A percentile compares a stretch with the other conserved stretches of the same genome.
These are phyloP conservation scores for Salix purpurea DNA, from an alignment of 345 rosid genomes.

Conservation along the genomic window DNA sequence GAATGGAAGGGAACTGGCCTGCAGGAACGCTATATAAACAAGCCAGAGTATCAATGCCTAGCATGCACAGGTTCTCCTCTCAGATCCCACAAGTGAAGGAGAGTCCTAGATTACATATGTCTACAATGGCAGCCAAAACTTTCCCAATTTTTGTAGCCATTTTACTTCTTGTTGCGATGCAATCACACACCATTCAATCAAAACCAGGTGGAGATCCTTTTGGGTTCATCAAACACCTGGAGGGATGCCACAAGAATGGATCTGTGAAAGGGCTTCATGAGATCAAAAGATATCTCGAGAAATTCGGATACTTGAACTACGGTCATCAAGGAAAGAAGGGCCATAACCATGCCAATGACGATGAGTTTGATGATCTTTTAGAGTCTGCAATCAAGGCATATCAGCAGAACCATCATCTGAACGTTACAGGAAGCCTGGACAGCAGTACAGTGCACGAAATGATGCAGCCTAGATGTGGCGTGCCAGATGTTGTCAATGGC, in stretches of 20 bases:
- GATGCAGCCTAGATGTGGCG: slow-evolving; percentile 1
- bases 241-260: slow-evolving; percentile 11
- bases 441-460: background rate
- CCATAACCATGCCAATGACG: background rate
- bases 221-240: background rate
- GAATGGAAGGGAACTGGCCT: too few relatives aligned
- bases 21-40: too few relatives aligned
- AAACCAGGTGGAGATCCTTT: background rate
- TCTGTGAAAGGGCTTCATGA: background rate
- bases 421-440: background rate
- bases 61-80: too few relatives aligned
- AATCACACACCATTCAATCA: background rate
- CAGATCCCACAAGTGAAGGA: too few relatives aligned
- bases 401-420: background rate
- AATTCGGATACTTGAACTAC: slow-evolving; percentile 14
- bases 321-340: background rate
- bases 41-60: too few relatives aligned
- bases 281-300: slow-evolving; percentile 6
- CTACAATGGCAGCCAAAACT: too few relatives aligned
- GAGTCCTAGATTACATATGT: too few relatives aligned
- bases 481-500: background rate
- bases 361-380: background rate
- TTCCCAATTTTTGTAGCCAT: too few relatives aligned
- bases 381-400: background rate
- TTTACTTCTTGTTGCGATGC: too few relatives aligned